Conservation (phyloP, 371 early-diverging fungal genomes). For the Apophysomyces trapeziformis region DNA sequence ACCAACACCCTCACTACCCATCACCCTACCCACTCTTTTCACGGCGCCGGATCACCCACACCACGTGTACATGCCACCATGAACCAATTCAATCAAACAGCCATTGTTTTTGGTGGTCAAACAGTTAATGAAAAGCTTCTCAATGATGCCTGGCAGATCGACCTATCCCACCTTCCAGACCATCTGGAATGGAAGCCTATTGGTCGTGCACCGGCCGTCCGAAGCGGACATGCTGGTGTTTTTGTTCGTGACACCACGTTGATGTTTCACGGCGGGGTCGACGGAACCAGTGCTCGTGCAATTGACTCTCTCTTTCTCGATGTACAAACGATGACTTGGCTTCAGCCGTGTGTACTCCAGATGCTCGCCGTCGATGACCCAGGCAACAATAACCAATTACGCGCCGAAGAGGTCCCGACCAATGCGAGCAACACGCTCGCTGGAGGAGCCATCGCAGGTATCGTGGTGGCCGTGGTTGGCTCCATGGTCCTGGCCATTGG, state of each 20-base stretch:
- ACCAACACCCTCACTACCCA: not conserved
- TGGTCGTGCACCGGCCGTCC: not conserved
- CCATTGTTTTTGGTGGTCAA: conserved; percentile 27
- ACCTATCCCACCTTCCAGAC: conserved; percentile 10
- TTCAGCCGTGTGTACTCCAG: not conserved
- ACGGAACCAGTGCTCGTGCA: conserved; percentile 1
- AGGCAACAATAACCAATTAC: too few relatives aligned
- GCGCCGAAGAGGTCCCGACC: too few relatives aligned
- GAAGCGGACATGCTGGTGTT: conserved; percentile 8
- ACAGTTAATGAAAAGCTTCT: conserved; percentile 2
- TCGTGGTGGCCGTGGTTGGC: not conserved
- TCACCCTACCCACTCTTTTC: not conserved
- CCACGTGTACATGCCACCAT: conserved; percentile 26
- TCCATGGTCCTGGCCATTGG: not conserved
- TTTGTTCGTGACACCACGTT: conserved; percentile 6
- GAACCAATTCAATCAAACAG: conserved; percentile 8
- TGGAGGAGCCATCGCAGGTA: conserved; percentile 5
- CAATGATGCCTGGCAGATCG: conserved; percentile 28
- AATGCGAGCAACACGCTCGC: not conserved
- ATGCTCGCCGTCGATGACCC: not conserved
- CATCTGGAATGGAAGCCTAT: not conserved
- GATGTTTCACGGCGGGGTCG: conserved; percentile 9
- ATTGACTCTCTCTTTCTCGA: not conserved
- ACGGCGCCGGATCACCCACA: not conserved
- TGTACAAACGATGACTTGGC: not conserved